A percentile compares a stretch with the other conserved stretches of the same genome.
These are phyloP conservation scores for Arthromyces matolae DNA, from an alignment of 768 basidiomycete genomes.

Conservation along the genomic window DNA sequence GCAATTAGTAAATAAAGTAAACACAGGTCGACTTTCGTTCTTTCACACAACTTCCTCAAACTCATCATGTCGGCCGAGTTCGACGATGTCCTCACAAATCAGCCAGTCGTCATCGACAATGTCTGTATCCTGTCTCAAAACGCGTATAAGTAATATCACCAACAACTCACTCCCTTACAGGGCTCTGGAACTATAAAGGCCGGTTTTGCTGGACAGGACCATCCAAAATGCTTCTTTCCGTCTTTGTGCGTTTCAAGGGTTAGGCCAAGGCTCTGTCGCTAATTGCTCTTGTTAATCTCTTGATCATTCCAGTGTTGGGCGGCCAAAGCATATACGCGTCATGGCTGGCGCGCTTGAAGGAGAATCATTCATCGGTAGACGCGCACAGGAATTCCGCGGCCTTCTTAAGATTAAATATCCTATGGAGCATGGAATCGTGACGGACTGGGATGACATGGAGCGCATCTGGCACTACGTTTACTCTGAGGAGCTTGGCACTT, in stretches of 20 bases:
- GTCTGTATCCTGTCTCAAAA: conserved; percentile 42
- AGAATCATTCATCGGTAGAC: conserved; percentile 92
- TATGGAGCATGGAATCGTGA: conserved; percentile 98
- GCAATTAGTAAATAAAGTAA: not conserved
- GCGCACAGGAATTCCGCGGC: conserved; percentile 94
- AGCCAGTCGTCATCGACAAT: conserved; percentile 99
- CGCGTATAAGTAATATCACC: conserved; percentile 9
- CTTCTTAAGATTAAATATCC: conserved; percentile 98
- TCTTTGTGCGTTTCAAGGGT: conserved; percentile 79
- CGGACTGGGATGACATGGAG: conserved; percentile 99
- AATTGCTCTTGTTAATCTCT: conserved; percentile 24
- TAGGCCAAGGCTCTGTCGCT: conserved; percentile 25
- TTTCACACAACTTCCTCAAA: conserved; percentile 5
- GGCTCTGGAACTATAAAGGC: conserved; percentile 99
- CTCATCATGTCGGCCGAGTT: conserved; percentile 75
- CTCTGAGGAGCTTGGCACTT: conserved; percentile 88
- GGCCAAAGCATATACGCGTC: conserved; percentile 95
- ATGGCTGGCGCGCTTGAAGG: conserved; percentile 98
- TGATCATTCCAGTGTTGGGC: conserved; percentile 65
- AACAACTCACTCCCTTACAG: conserved; percentile 39
- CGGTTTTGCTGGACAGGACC: conserved; percentile 97
- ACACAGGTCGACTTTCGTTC: conserved; percentile 7
- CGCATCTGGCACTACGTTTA: conserved; percentile 99
- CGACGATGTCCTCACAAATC: conserved; percentile 94
- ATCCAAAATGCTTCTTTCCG: conserved; percentile 99